Percentiles rank a stretch among this genome's conserved stretches.
phyloP scores from a whole-genome alignment of 805 yeast species.

The Sugiyamaella smithiae region DNA sequence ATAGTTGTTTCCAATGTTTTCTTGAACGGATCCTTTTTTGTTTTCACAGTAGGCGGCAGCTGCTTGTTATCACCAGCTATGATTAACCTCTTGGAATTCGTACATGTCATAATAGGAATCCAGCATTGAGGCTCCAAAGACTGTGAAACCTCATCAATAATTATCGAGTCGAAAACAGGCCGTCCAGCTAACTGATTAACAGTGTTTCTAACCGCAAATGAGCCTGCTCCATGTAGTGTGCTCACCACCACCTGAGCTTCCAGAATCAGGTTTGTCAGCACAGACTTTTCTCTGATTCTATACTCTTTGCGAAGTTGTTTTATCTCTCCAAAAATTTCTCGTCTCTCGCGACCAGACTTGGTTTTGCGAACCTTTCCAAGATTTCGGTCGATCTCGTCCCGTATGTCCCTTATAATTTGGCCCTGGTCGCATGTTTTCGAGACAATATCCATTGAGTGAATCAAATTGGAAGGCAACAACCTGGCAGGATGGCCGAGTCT shows the following conservation, averaged over 20 bases:
- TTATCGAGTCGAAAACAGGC: constrained; percentile 66
- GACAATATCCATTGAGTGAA: constrained; percentile 74
- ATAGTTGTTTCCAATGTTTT: constrained; percentile 59
- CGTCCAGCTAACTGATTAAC: constrained; percentile 31
- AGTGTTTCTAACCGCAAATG: constrained; percentile 60
- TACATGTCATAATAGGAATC: constrained; percentile 80
- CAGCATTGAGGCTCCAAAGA: constrained; percentile 93
- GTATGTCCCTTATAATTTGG: constrained; percentile 62
- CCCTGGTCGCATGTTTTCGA: constrained; percentile 59
- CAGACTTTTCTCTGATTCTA: constrained; percentile 59
- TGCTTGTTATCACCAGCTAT: constrained; percentile 94
- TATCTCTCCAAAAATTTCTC: constrained; percentile 64
- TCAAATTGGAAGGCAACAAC: constrained; percentile 54
- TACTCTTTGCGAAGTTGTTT: constrained; percentile 70
- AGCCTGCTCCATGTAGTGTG: constrained; percentile 86
- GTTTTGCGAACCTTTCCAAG: constrained; percentile 56
- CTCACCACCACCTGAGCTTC: constrained; percentile 69
- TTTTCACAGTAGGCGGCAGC: constrained; percentile 83
- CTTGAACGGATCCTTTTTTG: constrained; percentile 41
- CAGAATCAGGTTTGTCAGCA: constrained; percentile 54
- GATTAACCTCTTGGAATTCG: constrained; percentile 54
- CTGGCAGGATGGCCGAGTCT: constrained; percentile 95
- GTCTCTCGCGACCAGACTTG: constrained; percentile 61
- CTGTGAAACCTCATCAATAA: constrained; percentile 95
- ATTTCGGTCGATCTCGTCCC: constrained; percentile 59